Conservation (phyloP, 495 filamentous ascomycete genomes). For the Thermothielavioides terrestris region DNA sequence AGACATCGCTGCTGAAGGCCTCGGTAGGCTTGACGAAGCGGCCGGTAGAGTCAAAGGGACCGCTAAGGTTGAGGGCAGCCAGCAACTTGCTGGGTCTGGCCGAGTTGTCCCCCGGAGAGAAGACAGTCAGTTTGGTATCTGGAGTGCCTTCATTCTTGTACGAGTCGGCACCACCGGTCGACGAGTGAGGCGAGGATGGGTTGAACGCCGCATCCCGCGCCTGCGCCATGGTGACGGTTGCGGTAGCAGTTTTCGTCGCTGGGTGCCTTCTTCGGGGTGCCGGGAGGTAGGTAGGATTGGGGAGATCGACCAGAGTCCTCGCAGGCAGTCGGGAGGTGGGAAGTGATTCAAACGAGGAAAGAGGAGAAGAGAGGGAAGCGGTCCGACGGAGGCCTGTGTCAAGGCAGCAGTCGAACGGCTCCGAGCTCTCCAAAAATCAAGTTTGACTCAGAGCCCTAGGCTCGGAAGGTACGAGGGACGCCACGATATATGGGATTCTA, state of each 20-base stretch:
- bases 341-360: slow-evolving; percentile 12
- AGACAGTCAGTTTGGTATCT: slow-evolving; percentile 52
- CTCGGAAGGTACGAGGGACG: too few relatives aligned
- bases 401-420: too few relatives aligned
- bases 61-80: slow-evolving; percentile 16
- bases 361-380: slow-evolving; percentile 5
- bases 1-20: slow-evolving; percentile 9
- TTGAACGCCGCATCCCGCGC: slow-evolving; percentile 32
- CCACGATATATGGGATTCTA: too few relatives aligned
- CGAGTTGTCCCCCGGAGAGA: slow-evolving; percentile 52
- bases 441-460: too few relatives aligned
- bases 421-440: too few relatives aligned
- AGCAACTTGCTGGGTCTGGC: slow-evolving; percentile 25
- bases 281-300: not conserved
- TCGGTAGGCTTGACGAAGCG: slow-evolving; percentile 9
- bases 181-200: slow-evolving; percentile 50
- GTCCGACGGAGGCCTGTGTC: too few relatives aligned
- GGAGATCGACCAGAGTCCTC: slow-evolving; percentile 9
- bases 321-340: not conserved
- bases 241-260: not conserved
- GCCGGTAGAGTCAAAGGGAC: slow-evolving; percentile 4
- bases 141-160: slow-evolving; percentile 49
- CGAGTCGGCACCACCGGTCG: slow-evolving; percentile 45
- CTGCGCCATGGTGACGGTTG: slow-evolving; percentile 23
- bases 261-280: not conserved